Base-by-base conservation (phyloP, 2,329 filamentous ascomycete species). In the Fusarium devonianum region DNA sequence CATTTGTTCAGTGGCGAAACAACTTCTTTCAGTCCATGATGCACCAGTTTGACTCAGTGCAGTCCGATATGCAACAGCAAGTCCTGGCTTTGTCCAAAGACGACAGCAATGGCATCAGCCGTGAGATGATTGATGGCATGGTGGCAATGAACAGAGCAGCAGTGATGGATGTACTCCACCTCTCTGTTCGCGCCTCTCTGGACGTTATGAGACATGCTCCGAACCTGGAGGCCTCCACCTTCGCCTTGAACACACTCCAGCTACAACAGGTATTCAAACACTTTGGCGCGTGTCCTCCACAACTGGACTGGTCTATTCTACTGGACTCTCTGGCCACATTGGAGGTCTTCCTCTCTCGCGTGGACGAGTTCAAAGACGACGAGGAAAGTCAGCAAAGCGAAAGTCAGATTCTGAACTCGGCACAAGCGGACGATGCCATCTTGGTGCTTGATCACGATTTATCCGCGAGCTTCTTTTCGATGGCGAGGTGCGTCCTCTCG, bases 11-110 rank as follows among this genome's bases (percentile, higher is more conserved):
- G 18, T 77, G 85, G 85, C 79, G 84, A 53, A 79, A 77, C 55
- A 75, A 72, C 14, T 76, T 87, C 22, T 84, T 86, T 57, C 75
- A 78, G 43, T 79, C 83, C 48, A 75, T 84, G 16, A 67, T 85
- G 29, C 74, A 80, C 7, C 82, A 87, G 53, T 85, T 83, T 60
- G 72, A 79, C 41, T 81, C 78, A 3, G 80, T 80, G 3, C 79
- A 78, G 7, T 70, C 75, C 1, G 82, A 85, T 41, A 78, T 85
- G 52, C 75, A 83, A 40, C 76, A 80, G 53, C 82, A 85, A 60
- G 73, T 82, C 19, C 56, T 73, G n/a, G 71, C 71, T 10, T 69
- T 85, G 59, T 73, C 79, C 3, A 76, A 73, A 44, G 75, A 79
- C 42, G 69, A 69, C 28, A 78, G 73, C 38, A 70, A 66, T 13